Evolutionary conservation across 371 early-diverging fungal genomes (phyloP), one percentile per base, ranked within the genome.

Genomic region (Mucor irregularis): DNA sequence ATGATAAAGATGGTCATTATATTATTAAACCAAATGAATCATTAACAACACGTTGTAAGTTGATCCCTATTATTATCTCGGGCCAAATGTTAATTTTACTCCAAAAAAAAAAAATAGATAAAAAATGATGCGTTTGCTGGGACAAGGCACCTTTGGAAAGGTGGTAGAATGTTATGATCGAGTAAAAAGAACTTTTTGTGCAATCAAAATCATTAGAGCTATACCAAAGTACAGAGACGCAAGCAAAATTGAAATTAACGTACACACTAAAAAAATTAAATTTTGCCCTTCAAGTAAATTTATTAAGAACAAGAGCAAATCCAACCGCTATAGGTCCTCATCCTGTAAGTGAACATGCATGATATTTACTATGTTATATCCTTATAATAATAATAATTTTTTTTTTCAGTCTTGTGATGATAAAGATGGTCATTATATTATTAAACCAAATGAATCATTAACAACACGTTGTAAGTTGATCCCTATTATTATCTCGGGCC

Each of bases 111-210:
- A 3, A 6, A 22, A 33, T 16, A 33, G 22, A 91, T 91, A 91
- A 72, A 82, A 86, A 69, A 92, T 97, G 57, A 74, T 90, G 61
- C 70, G 83, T 11, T 66, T 92, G 34, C 72, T 98, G 6, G 98
- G 98, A 3, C 97, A 97, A 75, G 98, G 98, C 13, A 98, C 98
- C 0, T 98, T 96, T 82, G 98, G 98, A 51, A 94, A 93, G 66
- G 98, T 98, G 11, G 90, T 93, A 22, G 88, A 94, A 64, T 94
- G 93, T 56, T 86, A 71, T 47, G 97, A 97, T 64, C 68, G 80
- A 17, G 70, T 73, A 4, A 75, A 73, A 24, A 69, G 84, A 11
- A 69, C 71, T 14, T 76, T 78, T 52, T 83, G 70, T 50, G 84
- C 59, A 77, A 64, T 98, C 63, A 98, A 98, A 75, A 90, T 98